Percentiles rank a stretch among this genome's conserved stretches.
Evolutionary conservation across 805 yeast genomes (phyloP).

Genomic region (Lipomyces lipofer): DNA sequence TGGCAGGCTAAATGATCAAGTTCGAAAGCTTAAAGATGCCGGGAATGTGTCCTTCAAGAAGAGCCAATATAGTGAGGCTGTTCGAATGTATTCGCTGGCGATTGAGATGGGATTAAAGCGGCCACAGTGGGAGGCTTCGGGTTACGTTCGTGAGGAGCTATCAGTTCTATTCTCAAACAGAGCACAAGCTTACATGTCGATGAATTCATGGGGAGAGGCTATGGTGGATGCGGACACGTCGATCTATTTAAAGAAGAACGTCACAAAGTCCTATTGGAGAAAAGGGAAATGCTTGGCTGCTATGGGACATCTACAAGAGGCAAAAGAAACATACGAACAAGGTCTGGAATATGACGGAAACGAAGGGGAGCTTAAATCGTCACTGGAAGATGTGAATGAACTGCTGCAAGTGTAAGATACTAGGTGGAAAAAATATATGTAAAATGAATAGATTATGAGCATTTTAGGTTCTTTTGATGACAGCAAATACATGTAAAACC

Average conservation of each 20-base stretch:
- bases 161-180: slow-evolving; percentile 39
- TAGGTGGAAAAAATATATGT: neutral
- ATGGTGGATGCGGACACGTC: slow-evolving; percentile 42
- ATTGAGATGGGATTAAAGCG: slow-evolving; percentile 44
- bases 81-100: slow-evolving; percentile 41
- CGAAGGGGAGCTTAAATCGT: slow-evolving; percentile 31
- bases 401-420: slow-evolving; percentile 5
- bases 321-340: slow-evolving; percentile 33
- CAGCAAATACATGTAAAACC: too few species aligned
- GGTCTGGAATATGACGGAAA: slow-evolving; percentile 30
- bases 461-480: too few species aligned
- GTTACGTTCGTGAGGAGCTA: slow-evolving; percentile 40
- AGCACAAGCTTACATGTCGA: slow-evolving; percentile 43
- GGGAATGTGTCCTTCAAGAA: slow-evolving; percentile 38
- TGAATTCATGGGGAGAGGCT: slow-evolving; percentile 42
- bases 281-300: slow-evolving; percentile 38
- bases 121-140: slow-evolving; percentile 44
- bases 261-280: slow-evolving; percentile 40
- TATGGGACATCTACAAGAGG: slow-evolving; percentile 34
- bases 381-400: slow-evolving; percentile 25
- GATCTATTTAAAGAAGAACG: slow-evolving; percentile 38
- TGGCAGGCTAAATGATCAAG: slow-evolving; percentile 37
- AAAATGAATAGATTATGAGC: too few species aligned
- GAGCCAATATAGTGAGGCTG: slow-evolving; percentile 39
- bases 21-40: slow-evolving; percentile 40